Conservation (phyloP, 2,329 filamentous ascomycete species). For the Claviceps paspali region DNA sequence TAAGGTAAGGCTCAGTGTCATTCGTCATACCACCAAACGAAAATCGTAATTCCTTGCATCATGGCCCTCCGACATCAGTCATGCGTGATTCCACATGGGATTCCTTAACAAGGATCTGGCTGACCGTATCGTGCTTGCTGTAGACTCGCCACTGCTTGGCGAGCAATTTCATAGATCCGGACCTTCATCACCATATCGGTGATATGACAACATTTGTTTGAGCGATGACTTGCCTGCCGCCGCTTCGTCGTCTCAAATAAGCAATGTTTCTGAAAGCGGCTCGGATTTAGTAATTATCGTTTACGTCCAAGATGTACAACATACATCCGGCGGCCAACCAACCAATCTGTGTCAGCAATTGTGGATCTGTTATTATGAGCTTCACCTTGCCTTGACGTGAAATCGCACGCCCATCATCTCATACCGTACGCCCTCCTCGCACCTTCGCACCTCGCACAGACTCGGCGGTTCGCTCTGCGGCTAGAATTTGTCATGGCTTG, state of each 20-base stretch:
- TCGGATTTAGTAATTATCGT: background rate
- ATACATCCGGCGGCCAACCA: background rate
- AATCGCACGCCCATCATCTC: too few relatives aligned
- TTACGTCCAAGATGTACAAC: background rate
- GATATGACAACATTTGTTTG: too few relatives aligned
- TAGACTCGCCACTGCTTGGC: too few relatives aligned
- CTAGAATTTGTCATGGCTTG: too few relatives aligned
- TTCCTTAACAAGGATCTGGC: background rate
- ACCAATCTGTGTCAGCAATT: background rate
- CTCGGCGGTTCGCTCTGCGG: too few relatives aligned
- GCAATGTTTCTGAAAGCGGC: background rate
- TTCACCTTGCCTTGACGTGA: too few relatives aligned
- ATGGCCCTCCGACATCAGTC: background rate
- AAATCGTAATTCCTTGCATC: background rate
- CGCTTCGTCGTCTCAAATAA: too few relatives aligned
- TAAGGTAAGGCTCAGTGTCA: too few relatives aligned
- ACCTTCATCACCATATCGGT: too few relatives aligned
- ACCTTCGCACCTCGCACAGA: too few relatives aligned
- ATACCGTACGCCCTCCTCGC: background rate
- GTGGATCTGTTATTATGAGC: too few relatives aligned
- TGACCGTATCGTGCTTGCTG: background rate
- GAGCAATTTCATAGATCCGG: too few relatives aligned
- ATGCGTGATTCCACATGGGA: background rate
- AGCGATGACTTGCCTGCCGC: background rate
- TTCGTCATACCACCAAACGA: background rate